Percentiles rank a stretch among this genome's conserved stretches.
These are phyloP conservation scores for Parathielavia appendiculata DNA, from an alignment of 495 filamentous ascomycete species.

Conservation along the genomic window DNA sequence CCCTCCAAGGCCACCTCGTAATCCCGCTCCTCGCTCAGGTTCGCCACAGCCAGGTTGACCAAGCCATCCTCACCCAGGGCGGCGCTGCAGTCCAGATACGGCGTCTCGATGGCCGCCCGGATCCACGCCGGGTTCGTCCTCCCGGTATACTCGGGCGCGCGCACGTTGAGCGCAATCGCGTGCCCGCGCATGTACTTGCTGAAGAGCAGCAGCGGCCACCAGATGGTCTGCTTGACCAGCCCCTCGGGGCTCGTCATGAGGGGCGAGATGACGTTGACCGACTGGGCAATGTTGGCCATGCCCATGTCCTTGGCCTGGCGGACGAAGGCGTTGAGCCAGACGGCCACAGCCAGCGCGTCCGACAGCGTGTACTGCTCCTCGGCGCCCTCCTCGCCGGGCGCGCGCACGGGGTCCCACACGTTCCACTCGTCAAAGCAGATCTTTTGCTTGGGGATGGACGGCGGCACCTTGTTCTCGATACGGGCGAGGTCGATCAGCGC, in stretches of 20 bases:
- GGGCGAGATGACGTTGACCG: conserved; percentile 71
- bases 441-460: conserved; percentile 51
- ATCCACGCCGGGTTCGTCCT: conserved; percentile 62
- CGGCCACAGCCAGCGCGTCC: conserved; percentile 66
- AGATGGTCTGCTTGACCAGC: conserved; percentile 66
- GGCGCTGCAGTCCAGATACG: conserved; percentile 69
- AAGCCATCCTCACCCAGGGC: conserved; percentile 55
- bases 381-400: conserved; percentile 61
- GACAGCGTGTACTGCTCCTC: conserved; percentile 71
- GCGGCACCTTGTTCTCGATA: conserved; percentile 59
- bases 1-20: conserved; percentile 55
- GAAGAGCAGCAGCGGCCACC: conserved; percentile 71
- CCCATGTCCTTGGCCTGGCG: conserved; percentile 65
- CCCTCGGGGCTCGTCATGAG: conserved; percentile 63
- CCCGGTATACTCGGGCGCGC: conserved; percentile 55
- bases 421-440: conserved; percentile 89
- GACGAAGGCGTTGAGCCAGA: conserved; percentile 76
- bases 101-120: conserved; percentile 54
- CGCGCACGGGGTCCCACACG: conserved; percentile 72
- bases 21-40: conserved; percentile 55
- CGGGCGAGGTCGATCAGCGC: conserved; percentile 67
- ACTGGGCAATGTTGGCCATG: conserved; percentile 80
- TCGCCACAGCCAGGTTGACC: conserved; percentile 63
- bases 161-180: conserved; percentile 58
- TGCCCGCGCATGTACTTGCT: conserved; percentile 69